Conservation (phyloP, 2,329 filamentous ascomycete genomes). For the Capronia epimyces region DNA sequence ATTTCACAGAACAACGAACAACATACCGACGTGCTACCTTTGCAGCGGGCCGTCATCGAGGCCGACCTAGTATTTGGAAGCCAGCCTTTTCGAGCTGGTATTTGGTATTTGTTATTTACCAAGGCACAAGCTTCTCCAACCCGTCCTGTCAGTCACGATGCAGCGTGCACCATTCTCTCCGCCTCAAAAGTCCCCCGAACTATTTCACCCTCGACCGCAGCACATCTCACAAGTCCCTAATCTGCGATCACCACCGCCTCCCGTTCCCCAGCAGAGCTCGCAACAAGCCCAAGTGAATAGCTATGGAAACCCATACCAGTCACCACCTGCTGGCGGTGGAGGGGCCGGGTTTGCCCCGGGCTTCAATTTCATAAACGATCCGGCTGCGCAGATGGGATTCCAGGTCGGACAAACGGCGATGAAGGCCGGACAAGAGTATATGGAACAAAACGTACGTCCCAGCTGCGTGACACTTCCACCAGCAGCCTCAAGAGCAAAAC, state of each 20-base stretch:
- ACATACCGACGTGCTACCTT: not conserved
- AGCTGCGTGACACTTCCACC: not conserved
- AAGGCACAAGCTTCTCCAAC: not conserved
- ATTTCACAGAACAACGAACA: not conserved
- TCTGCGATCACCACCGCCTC: constrained; percentile 84
- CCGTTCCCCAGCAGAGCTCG: constrained; percentile 62
- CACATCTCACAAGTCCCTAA: constrained; percentile 98
- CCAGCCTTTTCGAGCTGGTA: not conserved
- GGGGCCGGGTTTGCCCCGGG: constrained; percentile 44
- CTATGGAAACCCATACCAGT: constrained; percentile 49
- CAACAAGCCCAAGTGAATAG: constrained; percentile 38
- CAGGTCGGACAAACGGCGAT: constrained; percentile 91
- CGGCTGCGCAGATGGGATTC: constrained; percentile 87
- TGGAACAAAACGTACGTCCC: constrained; percentile 80
- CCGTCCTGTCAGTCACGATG: constrained; percentile 55
- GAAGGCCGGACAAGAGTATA: constrained; percentile 83
- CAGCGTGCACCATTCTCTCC: constrained; percentile 80
- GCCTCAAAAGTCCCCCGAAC: constrained; percentile 72
- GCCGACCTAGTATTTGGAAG: not conserved
- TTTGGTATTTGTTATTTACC: no score
- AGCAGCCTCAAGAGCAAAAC: no score
- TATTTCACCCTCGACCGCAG: constrained; percentile 95
- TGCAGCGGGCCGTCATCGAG: not conserved
- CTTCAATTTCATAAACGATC: constrained; percentile 84
- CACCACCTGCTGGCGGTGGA: constrained; percentile 32